phyloP scores from a whole-genome alignment of 2,329 filamentous ascomycete species.

The Alternaria longipes region DNA sequence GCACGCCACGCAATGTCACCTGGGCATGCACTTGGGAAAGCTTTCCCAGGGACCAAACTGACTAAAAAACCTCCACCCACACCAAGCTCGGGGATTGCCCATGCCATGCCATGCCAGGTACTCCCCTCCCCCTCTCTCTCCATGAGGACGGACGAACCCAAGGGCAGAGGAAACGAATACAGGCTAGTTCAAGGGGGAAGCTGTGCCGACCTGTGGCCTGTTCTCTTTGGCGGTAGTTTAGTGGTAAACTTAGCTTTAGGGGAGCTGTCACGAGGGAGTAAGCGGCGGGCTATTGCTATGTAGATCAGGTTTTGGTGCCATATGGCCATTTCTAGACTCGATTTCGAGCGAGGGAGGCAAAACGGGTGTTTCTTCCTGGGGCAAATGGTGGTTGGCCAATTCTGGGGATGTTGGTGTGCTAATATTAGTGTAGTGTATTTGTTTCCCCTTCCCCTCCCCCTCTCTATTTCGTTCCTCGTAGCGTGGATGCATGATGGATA shows the following conservation, averaged over 20 bases:
- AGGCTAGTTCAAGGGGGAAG: slow-evolving; percentile 12
- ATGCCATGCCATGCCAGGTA: neutral
- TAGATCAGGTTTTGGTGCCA: too few relatives aligned
- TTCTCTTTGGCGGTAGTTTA: neutral
- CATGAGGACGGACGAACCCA: neutral
- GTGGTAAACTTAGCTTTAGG: neutral
- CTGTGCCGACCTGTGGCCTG: slow-evolving; percentile 4
- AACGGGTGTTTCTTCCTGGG: too few relatives aligned
- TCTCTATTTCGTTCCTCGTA: too few relatives aligned
- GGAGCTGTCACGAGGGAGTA: neutral
- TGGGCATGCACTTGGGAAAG: neutral
- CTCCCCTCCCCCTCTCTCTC: neutral
- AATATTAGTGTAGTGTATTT: too few relatives aligned
- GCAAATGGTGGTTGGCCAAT: too few relatives aligned
- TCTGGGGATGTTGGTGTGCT: too few relatives aligned
- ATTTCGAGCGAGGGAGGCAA: too few relatives aligned
- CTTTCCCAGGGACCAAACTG: neutral
- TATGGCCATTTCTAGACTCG: neutral
- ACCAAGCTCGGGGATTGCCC: neutral
- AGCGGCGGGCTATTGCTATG: too few relatives aligned
- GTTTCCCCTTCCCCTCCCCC: too few relatives aligned
- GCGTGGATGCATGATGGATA: too few relatives aligned
- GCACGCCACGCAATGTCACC: neutral
- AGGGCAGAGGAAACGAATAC: neutral
- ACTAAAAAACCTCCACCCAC: neutral